Base-by-base conservation (phyloP, 805 yeast genomes). In the Yamadazyma laniorum region DNA sequence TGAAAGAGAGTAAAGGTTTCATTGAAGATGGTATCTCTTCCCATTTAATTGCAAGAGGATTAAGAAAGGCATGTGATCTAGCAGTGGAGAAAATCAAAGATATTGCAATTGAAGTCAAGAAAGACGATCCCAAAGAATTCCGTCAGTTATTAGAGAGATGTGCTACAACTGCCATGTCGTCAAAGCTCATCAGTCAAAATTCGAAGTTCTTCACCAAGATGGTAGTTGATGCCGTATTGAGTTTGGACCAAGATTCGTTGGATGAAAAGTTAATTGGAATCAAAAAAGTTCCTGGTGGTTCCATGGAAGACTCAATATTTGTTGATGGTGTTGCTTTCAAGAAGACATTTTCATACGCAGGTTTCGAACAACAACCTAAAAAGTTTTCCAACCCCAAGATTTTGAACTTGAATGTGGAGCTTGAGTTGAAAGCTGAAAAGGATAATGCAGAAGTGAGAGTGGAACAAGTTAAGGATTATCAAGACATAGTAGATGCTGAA, bases 361-460 rank as follows among this genome's bases (percentile, higher is more conserved):
- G 99, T 3, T 93, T 93, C 60, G 99, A 93, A 65, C 99, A 93
- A 70, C 99, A 93, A 65, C 99, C 99, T 35, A 93, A 93, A 64
- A 65, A 61, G 36, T 88, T 93, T 59, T 53, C 54, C 14, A 72
- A 86, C 61, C 96, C 99, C 32, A 86, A 82, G 62, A 79, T 93
- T 47, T 69, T 93, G 40, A 78, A 82, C 52, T 73, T 93, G 56
- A 93, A 93, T 57, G 90, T 93, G 28, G 99, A 93, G 62, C 75
- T 93, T 50, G 99, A 93, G 69, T 78, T 93, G 58, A 93, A 93
- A 68, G 98, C 98, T 1, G 99, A 93, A 69, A 91, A 89, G 70
- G 99, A 93, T 63, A 93, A 93, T 59, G 99, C 99, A 7, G 99
- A 93, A 71, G 98, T 93, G 23, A 79, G 99, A 51, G 93, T 93